Conservation (phyloP, 306 rosid species). For the Pachyrhizus erosus region DNA sequence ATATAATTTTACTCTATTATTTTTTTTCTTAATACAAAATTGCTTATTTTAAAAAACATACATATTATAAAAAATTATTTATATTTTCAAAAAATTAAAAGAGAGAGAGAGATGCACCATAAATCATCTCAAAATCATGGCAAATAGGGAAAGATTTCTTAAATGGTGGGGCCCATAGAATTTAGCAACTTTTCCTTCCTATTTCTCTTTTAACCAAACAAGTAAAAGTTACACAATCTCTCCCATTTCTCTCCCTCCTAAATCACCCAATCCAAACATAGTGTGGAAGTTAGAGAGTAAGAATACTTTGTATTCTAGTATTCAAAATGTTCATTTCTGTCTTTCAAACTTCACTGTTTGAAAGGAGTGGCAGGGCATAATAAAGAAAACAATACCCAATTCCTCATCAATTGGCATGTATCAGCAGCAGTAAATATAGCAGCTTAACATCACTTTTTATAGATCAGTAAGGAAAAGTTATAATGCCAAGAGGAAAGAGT, state of each 20-base stretch:
- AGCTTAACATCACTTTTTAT: background rate
- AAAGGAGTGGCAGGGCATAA: background rate
- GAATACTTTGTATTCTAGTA: background rate
- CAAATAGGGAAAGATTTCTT: background rate
- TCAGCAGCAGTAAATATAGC: background rate
- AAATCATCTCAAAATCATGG: background rate
- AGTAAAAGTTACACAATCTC: too few species aligned
- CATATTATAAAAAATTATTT: too few species aligned
- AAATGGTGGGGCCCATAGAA: background rate
- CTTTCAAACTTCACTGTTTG: slow-evolving; percentile 7
- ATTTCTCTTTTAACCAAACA: too few species aligned
- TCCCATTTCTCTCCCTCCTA: background rate
- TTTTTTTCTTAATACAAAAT: background rate
- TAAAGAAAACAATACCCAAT: background rate
- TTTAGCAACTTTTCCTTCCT: too few species aligned
- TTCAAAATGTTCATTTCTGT: background rate
- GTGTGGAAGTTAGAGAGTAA: background rate
- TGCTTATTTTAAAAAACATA: too few species aligned
- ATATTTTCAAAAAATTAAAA: too few species aligned
- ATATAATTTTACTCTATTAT: background rate
- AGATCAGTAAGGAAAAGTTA: background rate
- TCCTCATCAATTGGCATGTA: background rate
- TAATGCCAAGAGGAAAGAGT: background rate
- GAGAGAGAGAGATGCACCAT: too few species aligned
- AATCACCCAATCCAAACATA: background rate